phyloP scores from a whole-genome alignment of 1,284 basidiomycete species.

The Neotropicomus parvogracilis region DNA sequence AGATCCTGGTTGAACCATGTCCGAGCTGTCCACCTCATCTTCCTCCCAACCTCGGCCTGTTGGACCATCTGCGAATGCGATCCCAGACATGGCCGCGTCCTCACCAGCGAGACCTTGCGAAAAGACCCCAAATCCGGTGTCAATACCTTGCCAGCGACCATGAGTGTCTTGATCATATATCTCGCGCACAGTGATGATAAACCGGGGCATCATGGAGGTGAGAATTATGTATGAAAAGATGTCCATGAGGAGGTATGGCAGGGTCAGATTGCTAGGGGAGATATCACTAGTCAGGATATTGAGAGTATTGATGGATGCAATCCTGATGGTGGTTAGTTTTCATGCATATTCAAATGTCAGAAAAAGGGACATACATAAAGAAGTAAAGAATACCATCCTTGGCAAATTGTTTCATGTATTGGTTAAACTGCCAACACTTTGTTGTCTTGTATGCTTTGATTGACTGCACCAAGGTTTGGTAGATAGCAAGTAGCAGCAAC shows the following conservation, averaged over 20 bases:
- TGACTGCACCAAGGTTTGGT: not conserved
- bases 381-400: not conserved
- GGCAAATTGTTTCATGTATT: not conserved
- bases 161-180: not conserved
- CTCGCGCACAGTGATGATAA: slow-evolving; percentile 11
- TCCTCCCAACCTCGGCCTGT: not conserved
- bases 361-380: not conserved
- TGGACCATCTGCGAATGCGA: not conserved
- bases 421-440: not conserved
- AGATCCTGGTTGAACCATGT: too few relatives aligned
- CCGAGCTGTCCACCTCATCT: not conserved
- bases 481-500: not conserved
- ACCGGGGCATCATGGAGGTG: not conserved
- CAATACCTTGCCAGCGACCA: not conserved
- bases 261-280: not conserved
- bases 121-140: slow-evolving; percentile 1
- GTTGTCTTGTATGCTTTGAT: not conserved
- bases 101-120: not conserved
- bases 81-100: not conserved
- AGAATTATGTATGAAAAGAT: not conserved
- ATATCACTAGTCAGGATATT: not conserved
- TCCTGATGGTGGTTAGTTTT: not conserved
- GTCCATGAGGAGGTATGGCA: not conserved
- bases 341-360: not conserved
- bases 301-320: not conserved